Base-by-base conservation (phyloP, 768 basidiomycete species). In the Boletus reticulatus region DNA sequence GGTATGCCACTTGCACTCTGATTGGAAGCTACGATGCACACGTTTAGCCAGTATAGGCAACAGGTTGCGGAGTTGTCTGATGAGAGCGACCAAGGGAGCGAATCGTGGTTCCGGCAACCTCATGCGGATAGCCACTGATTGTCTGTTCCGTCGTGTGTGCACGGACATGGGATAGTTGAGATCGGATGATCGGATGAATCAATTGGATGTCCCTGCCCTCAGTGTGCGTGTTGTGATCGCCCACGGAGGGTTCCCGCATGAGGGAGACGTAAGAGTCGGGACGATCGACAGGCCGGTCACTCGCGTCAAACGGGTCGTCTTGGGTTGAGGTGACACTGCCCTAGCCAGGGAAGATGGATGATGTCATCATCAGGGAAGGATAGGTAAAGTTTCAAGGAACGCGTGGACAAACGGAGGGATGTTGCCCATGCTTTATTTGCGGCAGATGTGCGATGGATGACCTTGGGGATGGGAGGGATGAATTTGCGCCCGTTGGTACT, bases 221-320 rank as follows among this genome's bases (percentile, higher is more conserved):
- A 32, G 56, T 29, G 41, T 37, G 57, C 52, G 48, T 60, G 61
- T 61, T 53, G 50, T 65, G 64, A 65, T 67, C 65, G 48, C 55
- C 55, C 61, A 48, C 52, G 56, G 51, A 39, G 57, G 24, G 46
- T 42, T 50, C 29, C n/a, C 31, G 31, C 51, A 29, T 13, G 50
- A 55, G 48, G 53, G 44, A 62, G 44, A 62, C 39, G 63, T 50
- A 56, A 62, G 54, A 43, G 42, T 53, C 36, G 51, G 43, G 42
- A 50, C 37, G 36, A 34, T 31, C 10, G n/a, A 29, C 29, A 55
- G 39, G 52, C 54, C 53, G 48, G 55, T 34, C 41, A 32, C 13
- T 50, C 20, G 53, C 50, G 31, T 55, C 48, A n/a, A n/a, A n/a
- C n/a, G n/a, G n/a, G 55, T 24, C 0, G 19, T 44, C n/a, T 41